Base-by-base conservation (phyloP, 2,329 filamentous ascomycete species). In the Fusarium sp. region DNA sequence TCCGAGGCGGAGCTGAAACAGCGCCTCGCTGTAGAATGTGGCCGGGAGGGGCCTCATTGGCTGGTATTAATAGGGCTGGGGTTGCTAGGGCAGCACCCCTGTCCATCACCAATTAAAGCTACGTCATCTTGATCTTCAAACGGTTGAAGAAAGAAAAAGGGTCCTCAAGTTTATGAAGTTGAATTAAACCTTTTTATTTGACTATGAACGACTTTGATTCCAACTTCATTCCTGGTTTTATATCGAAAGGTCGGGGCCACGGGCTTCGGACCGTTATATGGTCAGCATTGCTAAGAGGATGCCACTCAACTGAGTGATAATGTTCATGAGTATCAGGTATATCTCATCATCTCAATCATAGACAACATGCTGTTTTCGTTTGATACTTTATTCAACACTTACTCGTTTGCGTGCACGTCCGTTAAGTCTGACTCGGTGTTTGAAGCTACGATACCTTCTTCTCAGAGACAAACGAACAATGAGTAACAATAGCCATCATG, bases 1-100 rank as follows among this genome's bases (percentile, higher is more conserved):
- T 71, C 45, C 45, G 72, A 63, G 72, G 72, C 71, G 72, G 59
- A 72, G 72, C 70, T 72, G 72, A 73, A 66, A 74, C 72, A 65
- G 61, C 63, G 69, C 71, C 68, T 69, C 62, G 46, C 59, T 65
- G 38, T 62, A 19, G 40, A 59, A 64, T 70, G 71, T 74, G 71
- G 71, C 71, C 74, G 66, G 63, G 53, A 36, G 12, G 10, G 5
- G 2, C 3, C 4, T 56, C 46, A 70, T 71, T 73, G 68, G 71
- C 19, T 39, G 48, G 39, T 73, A 73, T 73, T 68, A 62, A 72
- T 73, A 73, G 65, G 56, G 62, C 56, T 46, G 43, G 70, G 59
- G 51, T 47, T 42, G 21, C 21, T 20, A 24, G 30, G 40, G 48
- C 46, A 21, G 40, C 7, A 14, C 66, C 69, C 71, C 63, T 73